Conservation (phyloP, 768 basidiomycete species). For the Lactarius vividus region DNA sequence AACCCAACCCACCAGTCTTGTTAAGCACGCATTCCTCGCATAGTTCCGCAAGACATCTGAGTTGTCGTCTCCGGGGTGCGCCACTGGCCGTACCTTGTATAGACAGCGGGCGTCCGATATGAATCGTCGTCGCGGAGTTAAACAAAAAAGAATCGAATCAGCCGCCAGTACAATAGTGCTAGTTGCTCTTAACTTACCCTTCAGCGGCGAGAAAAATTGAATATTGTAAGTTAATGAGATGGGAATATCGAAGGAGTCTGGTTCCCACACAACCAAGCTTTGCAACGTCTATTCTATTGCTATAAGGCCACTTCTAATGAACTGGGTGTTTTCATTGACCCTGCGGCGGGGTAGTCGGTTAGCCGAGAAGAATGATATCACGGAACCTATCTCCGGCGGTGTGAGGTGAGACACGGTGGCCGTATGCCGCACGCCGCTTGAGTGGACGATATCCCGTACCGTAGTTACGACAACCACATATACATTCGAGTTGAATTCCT, state of each 20-base stretch:
- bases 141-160: background rate
- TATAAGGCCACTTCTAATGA: background rate
- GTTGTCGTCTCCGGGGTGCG: background rate
- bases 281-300: background rate
- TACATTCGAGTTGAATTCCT: background rate
- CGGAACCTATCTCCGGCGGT: background rate
- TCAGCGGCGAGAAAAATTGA: background rate
- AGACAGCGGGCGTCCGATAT: background rate
- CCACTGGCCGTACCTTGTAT: background rate
- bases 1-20: background rate
- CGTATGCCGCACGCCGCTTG: background rate
- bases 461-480: background rate
- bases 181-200: background rate
- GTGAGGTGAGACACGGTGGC: slow-evolving; percentile 1
- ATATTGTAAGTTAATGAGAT: background rate
- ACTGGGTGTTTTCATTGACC: background rate
- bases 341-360: background rate
- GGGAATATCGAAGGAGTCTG: background rate
- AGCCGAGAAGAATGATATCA: background rate
- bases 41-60: background rate
- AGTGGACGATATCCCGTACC: background rate
- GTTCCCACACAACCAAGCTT: background rate
- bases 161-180: background rate
- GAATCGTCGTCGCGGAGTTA: background rate
- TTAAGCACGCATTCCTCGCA: background rate